Conservation (phyloP, 208 protist genomes). For the Acanthamoeba lenticulata region DNA sequence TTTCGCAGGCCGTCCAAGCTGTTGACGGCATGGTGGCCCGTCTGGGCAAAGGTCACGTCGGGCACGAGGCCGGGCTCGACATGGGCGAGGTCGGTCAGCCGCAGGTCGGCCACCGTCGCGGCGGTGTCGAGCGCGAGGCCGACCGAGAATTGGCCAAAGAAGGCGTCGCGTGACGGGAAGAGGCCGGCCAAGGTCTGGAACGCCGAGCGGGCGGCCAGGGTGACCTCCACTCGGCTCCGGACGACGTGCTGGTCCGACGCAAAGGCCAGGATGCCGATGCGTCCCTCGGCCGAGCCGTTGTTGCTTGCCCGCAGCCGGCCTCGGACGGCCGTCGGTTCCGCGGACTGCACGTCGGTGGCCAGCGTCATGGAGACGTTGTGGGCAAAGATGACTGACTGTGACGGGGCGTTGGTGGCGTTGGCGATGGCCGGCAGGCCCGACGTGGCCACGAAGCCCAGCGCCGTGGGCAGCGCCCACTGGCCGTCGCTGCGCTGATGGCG, state of each 20-base stretch:
- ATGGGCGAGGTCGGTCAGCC: neutral
- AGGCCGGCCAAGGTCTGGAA: neutral
- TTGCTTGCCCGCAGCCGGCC: neutral
- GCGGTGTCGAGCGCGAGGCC: neutral
- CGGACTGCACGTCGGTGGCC: neutral
- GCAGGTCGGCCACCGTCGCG: neutral
- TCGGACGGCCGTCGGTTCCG: neutral
- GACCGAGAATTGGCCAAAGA: neutral
- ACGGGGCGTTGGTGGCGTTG: conserved; percentile 5
- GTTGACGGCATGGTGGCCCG: neutral
- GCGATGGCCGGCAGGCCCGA: neutral
- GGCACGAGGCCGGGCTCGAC: neutral
- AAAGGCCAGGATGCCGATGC: neutral
- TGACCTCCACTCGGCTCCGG: neutral
- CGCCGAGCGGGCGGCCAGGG: neutral
- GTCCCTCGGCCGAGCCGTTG: neutral
- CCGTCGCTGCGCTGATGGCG: neutral
- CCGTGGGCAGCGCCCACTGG: neutral
- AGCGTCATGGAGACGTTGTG: neutral
- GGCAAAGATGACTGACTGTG: neutral
- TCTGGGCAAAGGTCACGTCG: neutral
- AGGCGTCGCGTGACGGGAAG: neutral
- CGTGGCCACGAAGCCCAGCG: neutral
- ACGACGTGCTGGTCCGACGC: neutral
- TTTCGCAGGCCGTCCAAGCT: neutral